Conservation (phyloP, 2,329 filamentous ascomycete species). For the Aspergillus sp. region DNA sequence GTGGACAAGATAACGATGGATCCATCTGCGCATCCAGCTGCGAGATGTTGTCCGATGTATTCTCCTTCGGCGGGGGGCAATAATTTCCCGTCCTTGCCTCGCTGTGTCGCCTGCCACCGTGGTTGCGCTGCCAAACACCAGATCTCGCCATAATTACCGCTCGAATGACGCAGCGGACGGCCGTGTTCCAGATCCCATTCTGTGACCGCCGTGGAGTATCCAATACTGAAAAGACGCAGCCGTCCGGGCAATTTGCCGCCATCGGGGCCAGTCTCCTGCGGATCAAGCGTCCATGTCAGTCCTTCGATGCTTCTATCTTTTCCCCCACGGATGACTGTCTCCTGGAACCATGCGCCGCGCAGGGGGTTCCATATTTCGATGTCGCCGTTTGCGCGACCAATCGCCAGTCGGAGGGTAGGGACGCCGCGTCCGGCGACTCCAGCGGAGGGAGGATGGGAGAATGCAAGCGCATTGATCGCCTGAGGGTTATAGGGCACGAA, state of each 20-base stretch:
- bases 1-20: constrained; percentile 84
- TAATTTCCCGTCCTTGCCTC: constrained; percentile 34
- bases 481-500: constrained; percentile 91
- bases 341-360: constrained; percentile 81
- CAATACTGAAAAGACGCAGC: constrained; percentile 90
- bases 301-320: constrained; percentile 86
- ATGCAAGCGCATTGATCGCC: constrained; percentile 90
- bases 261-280: constrained; percentile 61
- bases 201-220: constrained; percentile 85
- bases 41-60: constrained; percentile 61
- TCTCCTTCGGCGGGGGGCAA: constrained; percentile 36
- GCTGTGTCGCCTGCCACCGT: constrained; percentile 42
- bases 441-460: constrained; percentile 69
- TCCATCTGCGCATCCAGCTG: constrained; percentile 88
- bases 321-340: constrained; percentile 78
- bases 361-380: constrained; percentile 97
- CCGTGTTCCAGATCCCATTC: constrained; percentile 91
- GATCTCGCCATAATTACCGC: constrained; percentile 90
- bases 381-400: constrained; percentile 90
- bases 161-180: constrained; percentile 73
- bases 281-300: constrained; percentile 85
- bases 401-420: constrained; percentile 70
- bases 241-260: constrained; percentile 63
- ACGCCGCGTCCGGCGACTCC: constrained; percentile 47
- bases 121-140: constrained; percentile 95